Evolutionary conservation across 1,284 basidiomycete species (phyloP).

Genomic region (Flammula alnicola): DNA sequence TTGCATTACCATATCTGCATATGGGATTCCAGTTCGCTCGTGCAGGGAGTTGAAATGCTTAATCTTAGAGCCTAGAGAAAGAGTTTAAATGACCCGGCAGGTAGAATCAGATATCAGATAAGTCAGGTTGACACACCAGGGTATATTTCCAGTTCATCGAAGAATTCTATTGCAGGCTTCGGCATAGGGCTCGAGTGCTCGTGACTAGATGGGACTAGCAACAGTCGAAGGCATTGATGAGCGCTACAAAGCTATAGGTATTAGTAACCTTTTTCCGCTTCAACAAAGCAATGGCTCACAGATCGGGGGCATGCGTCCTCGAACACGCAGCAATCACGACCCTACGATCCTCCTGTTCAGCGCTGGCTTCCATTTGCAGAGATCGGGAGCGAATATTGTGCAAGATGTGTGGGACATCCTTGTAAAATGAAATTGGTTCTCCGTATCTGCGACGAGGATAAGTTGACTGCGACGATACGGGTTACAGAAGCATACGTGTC

Average conservation of each 20-base stretch:
- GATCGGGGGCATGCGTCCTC: constrained; percentile 67
- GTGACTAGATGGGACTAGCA: constrained; percentile 61
- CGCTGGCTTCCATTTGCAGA: constrained; percentile 1
- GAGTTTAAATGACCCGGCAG: background rate
- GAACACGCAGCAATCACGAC: constrained; percentile 73
- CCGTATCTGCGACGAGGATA: constrained; percentile 50
- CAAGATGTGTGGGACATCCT: constrained; percentile 78
- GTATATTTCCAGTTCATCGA: constrained; percentile 86
- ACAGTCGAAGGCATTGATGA: constrained; percentile 70
- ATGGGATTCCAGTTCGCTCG: constrained; percentile 79
- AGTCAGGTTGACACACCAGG: constrained; percentile 59
- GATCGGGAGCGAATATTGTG: constrained; percentile 52
- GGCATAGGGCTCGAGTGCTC: constrained; percentile 44
- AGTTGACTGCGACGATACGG: constrained; percentile 12
- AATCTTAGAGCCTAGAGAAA: constrained; percentile 73
- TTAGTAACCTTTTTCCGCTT: background rate
- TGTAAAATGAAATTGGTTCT: constrained; percentile 68
- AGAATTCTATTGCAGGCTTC: constrained; percentile 64
- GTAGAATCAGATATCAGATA: background rate
- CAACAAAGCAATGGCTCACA: constrained; percentile 50
- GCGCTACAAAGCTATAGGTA: constrained; percentile 52
- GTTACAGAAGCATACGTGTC: constrained; percentile 52
- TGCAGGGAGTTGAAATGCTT: constrained; percentile 81
- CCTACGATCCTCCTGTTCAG: constrained; percentile 49
- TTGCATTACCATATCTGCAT: constrained; percentile 76